These are phyloP conservation scores for Bryum argenteum DNA, from an alignment of 225 moss, liverwort and hornwort species.

Conservation along the genomic window DNA sequence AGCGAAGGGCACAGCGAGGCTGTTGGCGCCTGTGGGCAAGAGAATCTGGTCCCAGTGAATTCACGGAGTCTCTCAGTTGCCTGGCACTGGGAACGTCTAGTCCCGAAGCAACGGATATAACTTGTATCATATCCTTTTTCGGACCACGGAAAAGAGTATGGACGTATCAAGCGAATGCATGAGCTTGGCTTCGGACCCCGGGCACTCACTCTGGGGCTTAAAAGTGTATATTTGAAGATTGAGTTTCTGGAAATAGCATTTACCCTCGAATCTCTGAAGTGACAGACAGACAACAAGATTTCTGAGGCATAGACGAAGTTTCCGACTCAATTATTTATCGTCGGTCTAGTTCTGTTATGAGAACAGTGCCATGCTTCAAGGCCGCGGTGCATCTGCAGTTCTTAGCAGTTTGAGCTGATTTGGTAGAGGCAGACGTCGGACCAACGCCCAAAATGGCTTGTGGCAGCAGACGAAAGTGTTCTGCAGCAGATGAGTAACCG, in stretches of 20 bases:
- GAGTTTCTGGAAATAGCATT: conserved; percentile 16
- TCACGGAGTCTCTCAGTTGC: neutral
- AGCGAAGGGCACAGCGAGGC: neutral
- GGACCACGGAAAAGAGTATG: conserved; percentile 8
- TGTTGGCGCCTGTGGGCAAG: conserved; percentile 16
- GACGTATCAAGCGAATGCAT: conserved; percentile 21
- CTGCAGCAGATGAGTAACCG: neutral
- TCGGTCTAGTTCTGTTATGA: neutral
- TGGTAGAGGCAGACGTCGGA: conserved; percentile 1
- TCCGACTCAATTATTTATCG: neutral
- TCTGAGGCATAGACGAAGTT: neutral
- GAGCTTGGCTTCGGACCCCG: neutral
- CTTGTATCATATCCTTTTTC: conserved; percentile 5
- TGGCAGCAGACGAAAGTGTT: neutral
- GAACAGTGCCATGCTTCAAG: conserved; percentile 4
- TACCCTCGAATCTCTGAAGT: conserved; percentile 7
- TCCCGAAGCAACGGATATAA: conserved; percentile 13
- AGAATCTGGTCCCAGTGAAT: conserved; percentile 12
- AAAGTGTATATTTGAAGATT: conserved; percentile 6
- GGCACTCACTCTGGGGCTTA: conserved; percentile 20
- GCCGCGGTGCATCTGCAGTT: neutral
- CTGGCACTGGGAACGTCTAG: conserved; percentile 16
- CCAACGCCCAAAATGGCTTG: neutral
- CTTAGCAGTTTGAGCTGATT: conserved; percentile 2
- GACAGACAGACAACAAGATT: neutral